Evolutionary conservation across 1,284 basidiomycete species (phyloP), one percentile per base, ranked within the genome.

Genomic region (Microbotryum scabiosae): DNA sequence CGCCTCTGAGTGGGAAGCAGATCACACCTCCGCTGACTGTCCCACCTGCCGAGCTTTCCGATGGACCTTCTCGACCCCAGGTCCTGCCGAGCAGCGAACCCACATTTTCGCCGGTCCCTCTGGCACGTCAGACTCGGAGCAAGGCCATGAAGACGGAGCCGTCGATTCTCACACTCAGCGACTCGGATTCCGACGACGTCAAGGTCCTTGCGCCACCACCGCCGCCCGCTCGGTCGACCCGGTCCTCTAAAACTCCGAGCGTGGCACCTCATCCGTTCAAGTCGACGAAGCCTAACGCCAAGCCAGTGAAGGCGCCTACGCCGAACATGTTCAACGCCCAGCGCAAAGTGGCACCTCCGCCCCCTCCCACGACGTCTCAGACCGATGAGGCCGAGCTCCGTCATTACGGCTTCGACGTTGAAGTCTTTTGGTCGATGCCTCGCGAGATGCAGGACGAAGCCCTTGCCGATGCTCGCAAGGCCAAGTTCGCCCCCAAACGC

Each of bases 391-490:
- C 26, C n/a, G 64, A 66, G 36, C 63, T 61, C 18, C 25, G 7
- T 4, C 25, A 56, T 48, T 56, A 61, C 25, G 64, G 57, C 7
- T 62, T 69, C 60, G 66, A 67, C 49, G 48, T 57, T 4, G 64
- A 61, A 6, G 9, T 54, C 5, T 69, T 54, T 23, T 60, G 41
- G 7, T 50, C 47, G 9, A 23, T 65, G 20, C 50, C 49, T 7
- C 41, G 36, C 21, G 48, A 54, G 14, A 14, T 51, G 2, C 60
- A 59, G 25, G n/a, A 20, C 32, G 64, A 67, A 18, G 32, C 45
- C 1, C 52, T 64, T n/a, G 57, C 54, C 1, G 25, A 62, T 4
- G 58, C 57, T 4, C 54, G 54, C 51, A n/a, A 51, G 57, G 18
- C 21, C 12, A 7, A 57, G 46, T 48, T 5, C 32, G 21, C 41